Evolutionary conservation across 2,329 filamentous ascomycete species (phyloP).

Genomic region (Exophiala calicioides): DNA sequence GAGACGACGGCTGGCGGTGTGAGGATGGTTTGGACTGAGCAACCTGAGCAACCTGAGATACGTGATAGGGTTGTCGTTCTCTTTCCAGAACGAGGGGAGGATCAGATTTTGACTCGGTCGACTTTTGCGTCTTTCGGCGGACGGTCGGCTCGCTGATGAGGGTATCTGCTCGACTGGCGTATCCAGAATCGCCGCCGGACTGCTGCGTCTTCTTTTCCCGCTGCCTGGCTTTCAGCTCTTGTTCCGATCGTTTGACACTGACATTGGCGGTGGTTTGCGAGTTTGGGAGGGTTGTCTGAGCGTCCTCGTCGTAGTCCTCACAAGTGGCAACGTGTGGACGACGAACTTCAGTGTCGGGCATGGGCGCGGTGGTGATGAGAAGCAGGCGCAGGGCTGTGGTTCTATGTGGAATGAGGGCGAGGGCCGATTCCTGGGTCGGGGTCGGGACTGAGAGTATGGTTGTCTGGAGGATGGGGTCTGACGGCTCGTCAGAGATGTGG

Average conservation of each 20-base stretch:
- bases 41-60: conserved; percentile 5
- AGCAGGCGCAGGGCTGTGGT: background rate
- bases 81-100: conserved; percentile 34
- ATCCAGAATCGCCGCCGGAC: conserved; percentile 62
- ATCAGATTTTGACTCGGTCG: conserved; percentile 42
- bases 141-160: conserved; percentile 55
- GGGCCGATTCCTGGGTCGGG: too few relatives aligned
- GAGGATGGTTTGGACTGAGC: conserved; percentile 5
- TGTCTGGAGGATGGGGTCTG: too few relatives aligned
- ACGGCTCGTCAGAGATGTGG: conserved; percentile 3
- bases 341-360: conserved; percentile 30
- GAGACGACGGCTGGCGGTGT: conserved; percentile 19
- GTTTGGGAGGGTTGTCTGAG: conserved; percentile 45
- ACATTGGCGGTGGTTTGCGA: conserved; percentile 54
- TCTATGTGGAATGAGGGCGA: too few relatives aligned
- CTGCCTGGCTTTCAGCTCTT: conserved; percentile 36
- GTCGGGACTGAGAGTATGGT: too few relatives aligned
- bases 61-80: conserved; percentile 25
- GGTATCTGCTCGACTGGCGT: conserved; percentile 60
- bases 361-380: conserved; percentile 19
- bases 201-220: conserved; percentile 41
- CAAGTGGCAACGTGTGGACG: conserved; percentile 45
- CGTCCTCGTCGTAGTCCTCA: conserved; percentile 52
- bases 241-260: conserved; percentile 50
- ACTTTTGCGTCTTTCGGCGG: conserved; percentile 43